Percentiles rank a stretch among this genome's conserved stretches.
Conservation (phyloP, 2,329 filamentous ascomycete genomes). For the Fusarium sambucinum region DNA sequence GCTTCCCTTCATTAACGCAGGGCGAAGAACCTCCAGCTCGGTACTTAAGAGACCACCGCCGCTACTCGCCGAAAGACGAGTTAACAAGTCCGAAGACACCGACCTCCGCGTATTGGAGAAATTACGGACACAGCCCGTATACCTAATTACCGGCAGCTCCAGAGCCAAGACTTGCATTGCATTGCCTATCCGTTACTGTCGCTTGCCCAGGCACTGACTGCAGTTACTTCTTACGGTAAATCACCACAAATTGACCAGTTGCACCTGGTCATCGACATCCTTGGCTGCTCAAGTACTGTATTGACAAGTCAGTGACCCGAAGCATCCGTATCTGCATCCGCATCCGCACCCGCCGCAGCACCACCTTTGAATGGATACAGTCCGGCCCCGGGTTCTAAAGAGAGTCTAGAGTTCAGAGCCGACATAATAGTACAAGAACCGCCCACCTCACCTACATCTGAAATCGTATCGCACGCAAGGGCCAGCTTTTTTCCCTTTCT, state of each 20-base stretch:
- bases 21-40: slow-evolving; percentile 9
- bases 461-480: slow-evolving; percentile 34
- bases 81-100: slow-evolving; percentile 28
- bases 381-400: slow-evolving; percentile 44
- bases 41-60: slow-evolving; percentile 18
- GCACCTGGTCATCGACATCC: slow-evolving; percentile 32
- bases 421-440: slow-evolving; percentile 41
- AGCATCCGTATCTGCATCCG: slow-evolving; percentile 44
- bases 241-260: slow-evolving; percentile 32
- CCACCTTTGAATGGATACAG: slow-evolving; percentile 45
- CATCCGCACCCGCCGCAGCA: slow-evolving; percentile 45
- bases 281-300: slow-evolving; percentile 39
- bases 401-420: slow-evolving; percentile 44
- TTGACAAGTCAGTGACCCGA: slow-evolving; percentile 48
- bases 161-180: slow-evolving; percentile 38
- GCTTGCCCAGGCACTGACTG: slow-evolving; percentile 29
- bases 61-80: slow-evolving; percentile 33
- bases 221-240: slow-evolving; percentile 31
- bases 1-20: slow-evolving; percentile 1
- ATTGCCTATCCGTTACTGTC: slow-evolving; percentile 23
- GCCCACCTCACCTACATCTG: slow-evolving; percentile 35
- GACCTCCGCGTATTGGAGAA: slow-evolving; percentile 31
- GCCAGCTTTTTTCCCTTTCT: slow-evolving; percentile 17
- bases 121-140: slow-evolving; percentile 20
- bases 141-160: slow-evolving; percentile 30